Base-by-base conservation (phyloP, 495 filamentous ascomycete species). In the Penicillium paradoxum region DNA sequence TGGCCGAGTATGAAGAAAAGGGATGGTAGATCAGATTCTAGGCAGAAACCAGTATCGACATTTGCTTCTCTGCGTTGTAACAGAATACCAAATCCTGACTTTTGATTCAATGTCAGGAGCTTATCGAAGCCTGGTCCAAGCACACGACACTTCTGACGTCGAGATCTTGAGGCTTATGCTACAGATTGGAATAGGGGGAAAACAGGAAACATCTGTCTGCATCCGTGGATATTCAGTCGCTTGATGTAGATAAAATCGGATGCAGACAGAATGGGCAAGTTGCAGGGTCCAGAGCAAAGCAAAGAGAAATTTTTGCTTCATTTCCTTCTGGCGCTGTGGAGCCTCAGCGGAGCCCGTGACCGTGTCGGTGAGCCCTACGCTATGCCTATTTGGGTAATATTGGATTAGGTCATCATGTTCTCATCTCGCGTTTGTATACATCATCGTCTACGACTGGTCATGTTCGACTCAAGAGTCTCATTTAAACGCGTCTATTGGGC, bases 61-160 rank as follows among this genome's bases (percentile, higher is more conserved):
- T 70, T 49, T 53, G 49, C 22, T 56, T 45, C 25, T 34, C 49
- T 34, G 50, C 17, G 53, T 43, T 55, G 47, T 36, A 34, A 29
- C 44, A 24, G 19, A 41, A 42, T 10, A 46, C 32, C 43, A 33
- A 58, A 30, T 33, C 19, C 19, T 11, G 50, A 49, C 47, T 29
- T 17, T 38, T 18, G 19, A 44, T 33, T 46, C 51, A 40, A 46
- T 30, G 24, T 45, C 22, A n/a, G 43, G 27, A 48, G 44, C 41
- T 56, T 44, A 45, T 56, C 17, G 25, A 44, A 33, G 47, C 27
- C 39, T 40, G 48, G 52, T 55, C 46, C 46, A 56, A 63, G 58
- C 62, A 65, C 64, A 67, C 64, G 64, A 67, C 64, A 60, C 45
- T 39, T 45, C n/a, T 42, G 32, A 48, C 13, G 45, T 36, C 53